Base-by-base conservation (phyloP, 805 yeast genomes). In the Teunomyces kruisii region DNA sequence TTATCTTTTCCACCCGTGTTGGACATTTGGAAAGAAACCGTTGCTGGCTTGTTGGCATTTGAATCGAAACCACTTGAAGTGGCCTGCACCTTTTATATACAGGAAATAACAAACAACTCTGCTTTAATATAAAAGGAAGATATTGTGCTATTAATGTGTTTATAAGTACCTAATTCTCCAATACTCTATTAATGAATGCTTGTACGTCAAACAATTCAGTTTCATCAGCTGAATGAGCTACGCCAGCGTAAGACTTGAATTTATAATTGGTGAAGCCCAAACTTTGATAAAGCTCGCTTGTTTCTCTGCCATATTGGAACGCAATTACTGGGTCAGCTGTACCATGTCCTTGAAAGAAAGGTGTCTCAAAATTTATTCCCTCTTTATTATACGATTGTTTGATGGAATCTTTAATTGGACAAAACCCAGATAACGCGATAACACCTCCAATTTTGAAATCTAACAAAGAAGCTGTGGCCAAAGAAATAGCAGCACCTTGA, bases 281-380 rank as follows among this genome's bases (percentile, higher is more conserved):
- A 2, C 65, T 55, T 50, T 72, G 62, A 62, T 78, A 79, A 30
- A 76, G 71, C 5, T 78, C 75, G 10, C 62, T 53, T 1, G 82
- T 66, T 24, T 56, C 44, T 33, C 67, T 58, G 2, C 79, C 83
- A 17, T 51, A 62, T 6, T 62, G 51, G 32, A 63, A 65, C 7
- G 63, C 56, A 9, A 92, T 78, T 3, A 91, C 70, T 1, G 85
- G 86, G 60, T 92, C 98, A 2, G 59, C 64, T 4, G 81, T 80
- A 27, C 99, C 98, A 63, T 92, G 97, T 6, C 94, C 96, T 54
- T 88, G 87, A 68, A 90, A 88, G 6, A 88, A 70, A 1, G 96
- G 96, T 0, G 96, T 86, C 6, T 72, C 66, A 12, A 65, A 58
- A 59, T 89, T 88, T 28, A 57, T 53, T 14, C 58, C 57, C 8